phyloP scores from a whole-genome alignment of 768 basidiomycete species.

The Leucocoprinus leucothites region DNA sequence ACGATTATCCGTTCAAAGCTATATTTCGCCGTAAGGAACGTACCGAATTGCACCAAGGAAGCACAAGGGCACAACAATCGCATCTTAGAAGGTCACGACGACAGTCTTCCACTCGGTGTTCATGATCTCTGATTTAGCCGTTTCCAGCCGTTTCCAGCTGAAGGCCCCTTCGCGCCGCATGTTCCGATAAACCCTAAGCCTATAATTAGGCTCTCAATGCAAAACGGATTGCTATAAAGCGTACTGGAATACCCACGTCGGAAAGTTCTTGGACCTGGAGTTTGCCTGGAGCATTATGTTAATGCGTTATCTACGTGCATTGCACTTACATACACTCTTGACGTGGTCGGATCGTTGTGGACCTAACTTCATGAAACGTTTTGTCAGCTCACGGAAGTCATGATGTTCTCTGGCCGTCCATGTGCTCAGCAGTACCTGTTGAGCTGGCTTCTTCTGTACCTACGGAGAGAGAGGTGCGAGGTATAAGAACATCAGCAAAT shows the following conservation, averaged over 20 bases:
- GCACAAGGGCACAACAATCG: background rate
- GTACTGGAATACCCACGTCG: conserved; percentile 6
- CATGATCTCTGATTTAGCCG: background rate
- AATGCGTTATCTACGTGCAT: background rate
- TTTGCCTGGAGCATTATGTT: background rate
- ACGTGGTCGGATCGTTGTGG: background rate
- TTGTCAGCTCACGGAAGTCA: background rate
- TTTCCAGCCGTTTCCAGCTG: background rate
- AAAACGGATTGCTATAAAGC: conserved; percentile 1
- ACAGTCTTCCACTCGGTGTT: background rate
- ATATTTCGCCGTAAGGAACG: conserved; percentile 1
- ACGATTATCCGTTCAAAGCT: background rate
- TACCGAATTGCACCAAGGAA: background rate
- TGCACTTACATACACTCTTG: background rate
- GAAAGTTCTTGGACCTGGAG: background rate
- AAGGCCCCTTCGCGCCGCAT: background rate
- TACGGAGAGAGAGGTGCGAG: background rate
- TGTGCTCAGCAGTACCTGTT: background rate
- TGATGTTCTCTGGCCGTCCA: background rate
- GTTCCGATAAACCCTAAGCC: background rate
- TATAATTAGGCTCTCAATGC: background rate
- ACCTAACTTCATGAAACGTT: background rate
- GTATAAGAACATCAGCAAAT: conserved; percentile 1
- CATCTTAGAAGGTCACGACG: background rate
- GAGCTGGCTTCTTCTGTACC: background rate